Conservation (phyloP, 305 asterid genomes). For the Ruellia speciosa region DNA sequence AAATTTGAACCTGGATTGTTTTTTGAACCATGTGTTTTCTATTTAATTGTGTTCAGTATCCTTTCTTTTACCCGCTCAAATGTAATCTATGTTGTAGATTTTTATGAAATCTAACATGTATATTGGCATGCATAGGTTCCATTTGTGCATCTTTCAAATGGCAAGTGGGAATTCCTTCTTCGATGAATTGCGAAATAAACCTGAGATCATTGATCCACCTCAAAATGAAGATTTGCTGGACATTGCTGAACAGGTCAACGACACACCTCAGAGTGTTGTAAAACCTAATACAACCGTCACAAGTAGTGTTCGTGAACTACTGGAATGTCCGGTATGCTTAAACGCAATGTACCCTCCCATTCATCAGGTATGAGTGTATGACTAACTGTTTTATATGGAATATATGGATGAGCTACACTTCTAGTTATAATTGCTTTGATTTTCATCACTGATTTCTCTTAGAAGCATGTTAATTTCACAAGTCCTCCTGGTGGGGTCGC, state of each 20-base stretch:
- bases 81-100: not conserved
- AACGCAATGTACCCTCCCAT: conserved; percentile 82
- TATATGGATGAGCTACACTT: not conserved
- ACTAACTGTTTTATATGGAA: not conserved
- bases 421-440: not conserved
- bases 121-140: conserved; percentile 24
- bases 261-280: conserved; percentile 29
- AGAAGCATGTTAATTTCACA: not conserved
- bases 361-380: conserved; percentile 50
- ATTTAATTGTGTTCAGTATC: not conserved
- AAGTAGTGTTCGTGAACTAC: conserved; percentile 57
- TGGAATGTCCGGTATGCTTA: conserved; percentile 81
- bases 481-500: too few relatives aligned
- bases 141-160: conserved; percentile 29
- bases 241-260: conserved; percentile 44
- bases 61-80: not conserved
- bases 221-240: conserved; percentile 38
- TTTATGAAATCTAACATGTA: conserved; percentile 11
- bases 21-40: conserved; percentile 1
- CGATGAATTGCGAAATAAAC: conserved; percentile 41
- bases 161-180: conserved; percentile 46
- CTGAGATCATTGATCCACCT: conserved; percentile 58
- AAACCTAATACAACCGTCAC: conserved; percentile 51
- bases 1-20: not conserved
- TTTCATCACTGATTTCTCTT: not conserved